Evolutionary conservation across 371 early-diverging fungal species (phyloP).

Genomic region (Basidiobolus meristosporus): DNA sequence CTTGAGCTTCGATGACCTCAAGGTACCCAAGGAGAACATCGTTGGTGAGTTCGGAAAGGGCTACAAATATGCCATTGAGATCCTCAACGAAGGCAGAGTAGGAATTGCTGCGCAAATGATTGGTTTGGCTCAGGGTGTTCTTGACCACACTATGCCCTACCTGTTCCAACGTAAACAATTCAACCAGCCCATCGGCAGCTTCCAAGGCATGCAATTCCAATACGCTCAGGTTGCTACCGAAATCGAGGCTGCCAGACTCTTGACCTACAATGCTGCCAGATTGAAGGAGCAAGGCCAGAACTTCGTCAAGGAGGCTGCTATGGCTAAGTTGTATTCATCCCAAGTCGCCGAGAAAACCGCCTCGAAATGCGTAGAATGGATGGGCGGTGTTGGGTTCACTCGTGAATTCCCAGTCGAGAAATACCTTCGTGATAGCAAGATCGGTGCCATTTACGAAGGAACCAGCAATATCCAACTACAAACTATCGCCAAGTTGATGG

Average conservation of each 20-base stretch:
- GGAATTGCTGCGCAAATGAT: constrained; percentile 98
- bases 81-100: constrained; percentile 93
- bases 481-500: constrained; percentile 85
- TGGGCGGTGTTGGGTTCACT: constrained; percentile 94
- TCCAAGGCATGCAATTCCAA: constrained; percentile 97
- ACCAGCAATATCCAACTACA: constrained; percentile 93
- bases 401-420: constrained; percentile 75
- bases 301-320: constrained; percentile 90
- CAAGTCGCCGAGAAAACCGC: constrained; percentile 89
- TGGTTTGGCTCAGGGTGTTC: constrained; percentile 90
- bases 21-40: constrained; percentile 65
- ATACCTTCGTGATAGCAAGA: constrained; percentile 92
- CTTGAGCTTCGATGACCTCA: constrained; percentile 82
- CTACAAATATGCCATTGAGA: constrained; percentile 96
- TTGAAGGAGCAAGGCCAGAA: constrained; percentile 81
- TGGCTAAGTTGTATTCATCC: constrained; percentile 91
- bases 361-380: constrained; percentile 85
- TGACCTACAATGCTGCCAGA: constrained; percentile 95
- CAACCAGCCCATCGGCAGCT: constrained; percentile 62
- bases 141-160: constrained; percentile 80
- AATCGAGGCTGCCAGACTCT: constrained; percentile 89
- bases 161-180: constrained; percentile 94
- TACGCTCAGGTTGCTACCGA: constrained; percentile 88
- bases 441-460: constrained; percentile 66
- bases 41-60: constrained; percentile 91